Base-by-base conservation (phyloP, 2,329 filamentous ascomycete species). In the Davidsoniella neocaledoniae region DNA sequence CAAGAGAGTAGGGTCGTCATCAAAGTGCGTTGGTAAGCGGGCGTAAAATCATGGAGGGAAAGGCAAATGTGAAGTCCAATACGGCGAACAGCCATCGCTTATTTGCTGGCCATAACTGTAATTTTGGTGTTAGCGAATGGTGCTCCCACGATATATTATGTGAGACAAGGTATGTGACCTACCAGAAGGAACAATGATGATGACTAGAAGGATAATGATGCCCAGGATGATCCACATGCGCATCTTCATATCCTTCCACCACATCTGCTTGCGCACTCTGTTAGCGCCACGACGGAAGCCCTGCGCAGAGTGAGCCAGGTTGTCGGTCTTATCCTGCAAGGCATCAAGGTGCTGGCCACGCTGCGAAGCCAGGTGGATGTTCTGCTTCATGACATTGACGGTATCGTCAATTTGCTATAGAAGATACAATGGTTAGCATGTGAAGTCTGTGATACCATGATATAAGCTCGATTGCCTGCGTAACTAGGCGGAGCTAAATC, bases 211-310 rank as follows among this genome's bases (percentile, higher is more conserved):
- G 58, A 96, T 76, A 65, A 96, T 83, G 67, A 98, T 83, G 61
- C 88, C 91, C 53, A 81, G 74, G 63, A 94, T 83, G 59, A 98
- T 73, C 70, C 90, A 96, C 74, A 95, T 91, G 66, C 91, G 81
- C 91, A 98, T 98, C 79, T 96, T 96, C 86, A 95, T 94, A 63
- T 96, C 90, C 77, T 96, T 96, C 90, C 88, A 96, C 90, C 90
- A 96, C 90, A 96, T 96, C 68, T 94, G 81, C 74, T 88, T 90
- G 66, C 91, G 81, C 59, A 98, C 90, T 60, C 86, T 76, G 73
- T 96, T 98, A 67, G 93, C 91, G 56, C 91, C 90, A 58, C 88
- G 82, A 61, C 88, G 86, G 77, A 98, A 98, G 55, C 86, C 87
- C 66, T 94, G 87, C 53, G 91, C 90, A 36, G 88, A 94, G 55